phyloP scores from a whole-genome alignment of 495 filamentous ascomycete genomes.

The Aspergillus wentii region DNA sequence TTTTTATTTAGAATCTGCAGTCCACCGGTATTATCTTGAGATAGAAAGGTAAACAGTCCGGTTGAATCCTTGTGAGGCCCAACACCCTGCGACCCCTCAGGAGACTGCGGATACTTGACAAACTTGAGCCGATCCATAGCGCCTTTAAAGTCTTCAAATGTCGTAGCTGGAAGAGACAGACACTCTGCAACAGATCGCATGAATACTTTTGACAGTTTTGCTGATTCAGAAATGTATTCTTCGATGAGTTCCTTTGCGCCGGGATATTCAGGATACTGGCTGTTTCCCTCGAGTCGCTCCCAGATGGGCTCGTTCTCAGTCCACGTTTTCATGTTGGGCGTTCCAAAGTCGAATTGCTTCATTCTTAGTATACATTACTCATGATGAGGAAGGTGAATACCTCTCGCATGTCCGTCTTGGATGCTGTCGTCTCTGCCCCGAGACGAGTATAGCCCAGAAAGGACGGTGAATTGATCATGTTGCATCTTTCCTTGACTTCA shows the following conservation, averaged over 20 bases:
- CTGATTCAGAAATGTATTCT: conserved; percentile 72
- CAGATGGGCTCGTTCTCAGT: conserved; percentile 70
- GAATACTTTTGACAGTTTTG: conserved; percentile 64
- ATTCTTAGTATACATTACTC: too few species aligned
- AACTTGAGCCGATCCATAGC: conserved; percentile 88
- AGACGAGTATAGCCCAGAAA: conserved; percentile 48
- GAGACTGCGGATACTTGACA: conserved; percentile 76
- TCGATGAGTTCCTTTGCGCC: conserved; percentile 69
- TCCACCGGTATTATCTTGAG: conserved; percentile 50
- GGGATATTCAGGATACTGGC: conserved; percentile 52
- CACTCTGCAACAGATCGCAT: conserved; percentile 79
- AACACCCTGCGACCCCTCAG: conserved; percentile 65
- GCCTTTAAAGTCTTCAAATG: conserved; percentile 84
- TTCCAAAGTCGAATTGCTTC: conserved; percentile 46
- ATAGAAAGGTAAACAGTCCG: conserved; percentile 53
- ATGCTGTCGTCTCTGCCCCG: conserved; percentile 44
- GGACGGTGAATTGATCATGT: conserved; percentile 78
- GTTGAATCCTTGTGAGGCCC: conserved; percentile 88
- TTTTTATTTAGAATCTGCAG: conserved; percentile 48
- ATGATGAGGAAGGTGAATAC: conserved; percentile 11
- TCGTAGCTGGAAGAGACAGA: conserved; percentile 63
- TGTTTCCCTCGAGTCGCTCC: conserved; percentile 45
- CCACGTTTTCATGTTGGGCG: conserved; percentile 27
- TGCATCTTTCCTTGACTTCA: conserved; percentile 72
- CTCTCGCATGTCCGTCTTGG: conserved; percentile 37